These are phyloP conservation scores for Plasmodium malariae DNA, from an alignment of 169 alveolate species.

Conservation along the genomic window DNA sequence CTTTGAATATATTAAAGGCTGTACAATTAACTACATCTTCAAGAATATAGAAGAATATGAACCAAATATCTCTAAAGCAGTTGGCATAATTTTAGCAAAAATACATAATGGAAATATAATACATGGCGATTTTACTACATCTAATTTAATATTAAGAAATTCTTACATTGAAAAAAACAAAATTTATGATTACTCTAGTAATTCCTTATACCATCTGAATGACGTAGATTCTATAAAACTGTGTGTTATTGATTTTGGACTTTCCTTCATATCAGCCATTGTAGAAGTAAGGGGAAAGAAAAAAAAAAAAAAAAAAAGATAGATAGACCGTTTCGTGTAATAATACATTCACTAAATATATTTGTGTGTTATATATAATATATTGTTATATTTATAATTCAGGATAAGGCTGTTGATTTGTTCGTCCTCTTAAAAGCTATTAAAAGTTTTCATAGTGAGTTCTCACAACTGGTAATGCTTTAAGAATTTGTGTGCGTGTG, in stretches of 20 bases:
- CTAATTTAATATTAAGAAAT: conserved; percentile 79
- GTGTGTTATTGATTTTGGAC: conserved; percentile 84
- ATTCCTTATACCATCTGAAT: conserved; percentile 18
- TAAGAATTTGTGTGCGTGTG: no score
- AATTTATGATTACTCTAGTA: conserved; percentile 13
- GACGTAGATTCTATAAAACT: conserved; percentile 10
- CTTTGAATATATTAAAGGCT: conserved; percentile 82
- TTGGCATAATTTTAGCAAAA: conserved; percentile 81
- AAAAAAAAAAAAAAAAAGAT: no score
- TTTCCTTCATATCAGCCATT: conserved; percentile 80
- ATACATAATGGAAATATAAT: conserved; percentile 85
- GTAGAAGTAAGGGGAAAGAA: conserved; percentile 78
- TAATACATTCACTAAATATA: background rate
- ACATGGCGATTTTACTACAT: conserved; percentile 87
- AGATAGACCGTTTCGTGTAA: background rate
- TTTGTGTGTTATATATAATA: background rate
- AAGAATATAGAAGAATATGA: conserved; percentile 41
- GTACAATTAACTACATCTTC: conserved; percentile 70
- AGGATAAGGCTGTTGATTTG: conserved; percentile 87
- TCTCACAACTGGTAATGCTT: conserved; percentile 21
- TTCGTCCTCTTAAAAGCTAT: conserved; percentile 83
- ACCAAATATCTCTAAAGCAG: conserved; percentile 30
- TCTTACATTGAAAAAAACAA: conserved; percentile 60
- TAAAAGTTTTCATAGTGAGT: conserved; percentile 70
- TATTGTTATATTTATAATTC: background rate